Percentiles rank a stretch among this genome's conserved stretches.
phyloP scores from a whole-genome alignment of 2,329 filamentous ascomycete genomes.

The Hymenotorrendiella dingleyae region DNA sequence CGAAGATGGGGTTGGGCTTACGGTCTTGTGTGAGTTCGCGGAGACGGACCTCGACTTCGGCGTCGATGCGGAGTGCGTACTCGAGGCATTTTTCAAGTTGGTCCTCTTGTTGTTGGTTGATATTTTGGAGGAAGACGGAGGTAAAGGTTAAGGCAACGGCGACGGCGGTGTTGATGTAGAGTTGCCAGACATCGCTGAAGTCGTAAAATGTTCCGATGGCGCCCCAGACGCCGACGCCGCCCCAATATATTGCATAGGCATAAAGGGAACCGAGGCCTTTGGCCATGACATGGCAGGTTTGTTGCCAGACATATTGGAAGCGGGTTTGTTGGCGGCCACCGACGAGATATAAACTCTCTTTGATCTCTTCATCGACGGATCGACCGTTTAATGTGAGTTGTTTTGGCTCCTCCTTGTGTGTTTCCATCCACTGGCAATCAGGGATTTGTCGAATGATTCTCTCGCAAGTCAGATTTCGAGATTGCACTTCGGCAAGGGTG shows the following conservation, averaged over 20 bases:
- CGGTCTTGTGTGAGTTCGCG: constrained; percentile 32
- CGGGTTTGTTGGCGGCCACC: constrained; percentile 7
- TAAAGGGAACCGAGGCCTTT: constrained; percentile 28
- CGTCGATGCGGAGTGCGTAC: constrained; percentile 32
- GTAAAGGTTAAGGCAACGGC: constrained; percentile 38
- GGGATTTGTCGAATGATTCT: constrained; percentile 29
- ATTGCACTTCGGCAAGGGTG: constrained; percentile 30
- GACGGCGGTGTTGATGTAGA: constrained; percentile 40
- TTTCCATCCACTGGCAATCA: constrained; percentile 17
- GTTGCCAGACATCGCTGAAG: constrained; percentile 35
- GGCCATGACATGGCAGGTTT: constrained; percentile 14
- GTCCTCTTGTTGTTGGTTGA: constrained; percentile 33
- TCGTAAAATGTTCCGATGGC: constrained; percentile 27
- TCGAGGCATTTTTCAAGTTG: constrained; percentile 31
- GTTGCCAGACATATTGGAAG: constrained; percentile 4
- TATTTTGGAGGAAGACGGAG: constrained; percentile 35
- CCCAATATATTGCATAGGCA: constrained; percentile 32
- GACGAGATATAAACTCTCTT: constrained; percentile 14
- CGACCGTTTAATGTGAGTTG: constrained; percentile 27
- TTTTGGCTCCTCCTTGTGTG: constrained; percentile 20
- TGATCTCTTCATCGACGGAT: constrained; percentile 19
- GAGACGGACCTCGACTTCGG: constrained; percentile 31
- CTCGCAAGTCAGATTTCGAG: constrained; percentile 29
- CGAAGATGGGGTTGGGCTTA: constrained; percentile 30
- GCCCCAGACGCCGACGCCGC: constrained; percentile 33